phyloP scores from a whole-genome alignment of 2,329 filamentous ascomycete species.

The Cercospora sojina region DNA sequence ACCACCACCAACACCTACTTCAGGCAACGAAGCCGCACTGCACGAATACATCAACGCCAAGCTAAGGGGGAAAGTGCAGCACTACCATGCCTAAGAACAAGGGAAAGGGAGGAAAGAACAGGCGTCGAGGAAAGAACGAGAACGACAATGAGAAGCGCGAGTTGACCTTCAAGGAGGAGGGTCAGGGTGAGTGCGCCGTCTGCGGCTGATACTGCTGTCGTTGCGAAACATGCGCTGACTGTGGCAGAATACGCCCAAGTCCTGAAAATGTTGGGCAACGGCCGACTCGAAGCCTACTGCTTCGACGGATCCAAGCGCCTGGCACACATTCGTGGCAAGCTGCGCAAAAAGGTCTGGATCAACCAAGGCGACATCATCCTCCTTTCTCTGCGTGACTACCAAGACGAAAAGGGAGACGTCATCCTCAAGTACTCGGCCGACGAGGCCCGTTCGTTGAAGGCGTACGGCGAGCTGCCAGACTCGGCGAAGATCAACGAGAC shows the following conservation, averaged over 20 bases:
- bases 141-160: constrained; percentile 99
- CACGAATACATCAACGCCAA: constrained; percentile 24
- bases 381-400: constrained; percentile 84
- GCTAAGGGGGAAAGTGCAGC: constrained; percentile 22
- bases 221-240: not conserved
- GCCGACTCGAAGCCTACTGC: constrained; percentile 86
- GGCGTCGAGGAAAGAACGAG: constrained; percentile 80
- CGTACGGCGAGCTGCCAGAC: constrained; percentile 95
- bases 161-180: constrained; percentile 97
- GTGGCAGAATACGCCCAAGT: constrained; percentile 74
- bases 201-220: not conserved
- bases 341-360: constrained; percentile 99
- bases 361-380: constrained; percentile 96
- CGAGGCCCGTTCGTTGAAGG: constrained; percentile 91
- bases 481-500: constrained; percentile 99
- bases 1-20: not conserved
- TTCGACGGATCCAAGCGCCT: constrained; percentile 90
- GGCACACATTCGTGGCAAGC: constrained; percentile 88
- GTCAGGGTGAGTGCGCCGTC: constrained; percentile 63
- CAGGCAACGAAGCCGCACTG: constrained; percentile 33
- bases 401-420: constrained; percentile 90
- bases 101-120: constrained; percentile 99
- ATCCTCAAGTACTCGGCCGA: constrained; percentile 95
- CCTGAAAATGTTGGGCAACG: constrained; percentile 94
- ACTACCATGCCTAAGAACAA: constrained; percentile 94